Conservation (phyloP, 352 stramenopile species). For the Globisporangium echinulatum region DNA sequence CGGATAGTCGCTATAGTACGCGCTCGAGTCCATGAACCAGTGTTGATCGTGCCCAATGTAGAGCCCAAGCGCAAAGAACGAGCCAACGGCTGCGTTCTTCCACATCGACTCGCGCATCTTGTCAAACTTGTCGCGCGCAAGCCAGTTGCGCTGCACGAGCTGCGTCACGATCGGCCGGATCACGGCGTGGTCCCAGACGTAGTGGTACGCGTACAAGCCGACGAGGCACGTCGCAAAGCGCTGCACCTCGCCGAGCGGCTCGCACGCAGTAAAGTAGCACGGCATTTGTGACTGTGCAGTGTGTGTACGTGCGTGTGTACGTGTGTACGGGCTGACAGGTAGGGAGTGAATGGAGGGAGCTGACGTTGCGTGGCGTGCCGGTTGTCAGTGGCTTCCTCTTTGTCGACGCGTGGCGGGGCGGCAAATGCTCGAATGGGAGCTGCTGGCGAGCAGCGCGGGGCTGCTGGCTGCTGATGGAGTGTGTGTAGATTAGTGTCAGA, state of each 20-base stretch:
- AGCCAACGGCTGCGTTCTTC: conserved; percentile 70
- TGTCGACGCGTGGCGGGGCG: no score
- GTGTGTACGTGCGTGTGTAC: no score
- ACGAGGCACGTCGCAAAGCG: conserved; percentile 49
- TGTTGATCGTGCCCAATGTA: conserved; percentile 56
- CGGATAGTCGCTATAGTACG: conserved; percentile 61
- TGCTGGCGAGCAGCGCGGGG: no score
- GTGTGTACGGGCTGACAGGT: no score
- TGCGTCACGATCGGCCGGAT: conserved; percentile 47
- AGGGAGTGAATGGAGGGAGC: no score
- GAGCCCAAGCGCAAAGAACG: conserved; percentile 51
- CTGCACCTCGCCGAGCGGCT: conserved; percentile 39
- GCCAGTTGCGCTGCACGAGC: conserved; percentile 30
- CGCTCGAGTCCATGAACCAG: conserved; percentile 71
- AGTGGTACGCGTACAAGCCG: conserved; percentile 69
- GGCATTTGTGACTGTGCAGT: conserved; percentile 27
- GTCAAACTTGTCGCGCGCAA: conserved; percentile 58
- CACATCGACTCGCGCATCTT: conserved; percentile 82
- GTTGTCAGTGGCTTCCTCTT: no score
- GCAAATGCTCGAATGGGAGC: no score
- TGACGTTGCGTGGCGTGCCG: no score
- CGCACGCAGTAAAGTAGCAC: conserved; percentile 66
- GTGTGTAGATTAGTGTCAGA: no score
- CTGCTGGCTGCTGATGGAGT: no score
- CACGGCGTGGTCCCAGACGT: conserved; percentile 50